Evolutionary conservation across 306 rosid genomes (phyloP), one percentile per base, ranked within the genome.

Genomic region (Canavalia gladiata): DNA sequence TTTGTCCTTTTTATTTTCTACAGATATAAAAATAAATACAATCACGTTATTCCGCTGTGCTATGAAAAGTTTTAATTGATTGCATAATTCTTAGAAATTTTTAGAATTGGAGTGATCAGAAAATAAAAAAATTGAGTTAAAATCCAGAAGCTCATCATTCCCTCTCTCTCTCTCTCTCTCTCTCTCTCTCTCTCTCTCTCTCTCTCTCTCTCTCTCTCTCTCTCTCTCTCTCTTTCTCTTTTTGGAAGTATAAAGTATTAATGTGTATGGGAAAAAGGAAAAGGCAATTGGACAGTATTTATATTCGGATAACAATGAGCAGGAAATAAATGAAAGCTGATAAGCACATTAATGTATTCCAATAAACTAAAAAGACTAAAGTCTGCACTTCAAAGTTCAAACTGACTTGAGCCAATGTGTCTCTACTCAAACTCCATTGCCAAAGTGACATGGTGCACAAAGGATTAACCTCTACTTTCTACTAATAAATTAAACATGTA

Each of bases 401-500:
- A 18, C 49, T 60, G 68, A 52, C n/a, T 51, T 39, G 33, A 81
- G 64, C 50, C 68, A 54, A 51, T 34, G 64, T 47, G 74, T 69
- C 50, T 42, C 68, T 62, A 33, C 66, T 60, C 68, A 76, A 63
- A 69, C 63, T 75, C 9, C 58, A 58, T 66, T 68, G 72, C 29
- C 34, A 59, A 41, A 42, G 67, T 29, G 59, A 28, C 31, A 69
- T 49, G 18, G 63, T 47, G 10, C 12, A 59, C 45, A 83, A 39
- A 76, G 18, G 69, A 54, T 34, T 54, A 37, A 66, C 59, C 54
- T 56, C 66, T 68, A 47, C 29, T 73, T 84, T 55, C 45, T 66
- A 67, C 68, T 29, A 33, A 55, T 63, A 56, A 81, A 72, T 75
- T 63, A 56, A 81, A 72, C 78, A 66, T 70, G 13, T 80, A 5